Base-by-base conservation (phyloP, 306 rosid species). In the Sphenostylis stenocarpa region DNA sequence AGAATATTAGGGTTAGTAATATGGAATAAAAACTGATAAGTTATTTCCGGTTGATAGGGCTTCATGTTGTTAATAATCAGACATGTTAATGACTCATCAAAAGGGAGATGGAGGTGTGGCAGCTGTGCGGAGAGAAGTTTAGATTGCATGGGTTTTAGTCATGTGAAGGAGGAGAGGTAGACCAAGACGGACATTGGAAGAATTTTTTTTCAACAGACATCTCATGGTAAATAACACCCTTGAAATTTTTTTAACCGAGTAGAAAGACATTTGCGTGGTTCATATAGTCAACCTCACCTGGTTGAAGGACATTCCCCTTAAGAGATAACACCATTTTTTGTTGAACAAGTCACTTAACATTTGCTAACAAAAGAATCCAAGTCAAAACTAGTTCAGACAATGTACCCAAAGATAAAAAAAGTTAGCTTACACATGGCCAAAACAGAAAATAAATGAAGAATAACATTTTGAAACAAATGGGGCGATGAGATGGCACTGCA, bases 361-460 rank as follows among this genome's bases (percentile, higher is more conserved):
- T 69, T 44, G 21, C 51, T 19, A 19, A 70, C 65, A 33, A 39
- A 58, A 77, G 28, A 75, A 58, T 75, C 70, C 76, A 53, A 66
- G 45, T 36, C 67, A 55, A 43, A 57, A 17, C 6, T 23, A 68
- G 52, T 38, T 66, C n/a, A 38, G 19, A 39, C 31, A 11, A 10
- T 6, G 19, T 4, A 5, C 49, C 8, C 11, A 65, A 39, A 65
- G 39, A 39, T 5, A 20, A 34, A 55, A 56, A 3, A 52, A 29
- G 67, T 31, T 60, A 67, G 23, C 17, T 38, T 1, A 57, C 19
- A 60, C 34, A 34, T 34, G 64, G 52, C 36, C 55, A 66, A 65
- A 39, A 52, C 67, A 13, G 34, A 56, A 58, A 69, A 77, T 56
- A 31, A 20, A 65, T 5, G 39, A 4, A 39, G 19, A 70, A 33